Conservation (phyloP, 352 stramenopile species). For the Globisporangium echinulatum region DNA sequence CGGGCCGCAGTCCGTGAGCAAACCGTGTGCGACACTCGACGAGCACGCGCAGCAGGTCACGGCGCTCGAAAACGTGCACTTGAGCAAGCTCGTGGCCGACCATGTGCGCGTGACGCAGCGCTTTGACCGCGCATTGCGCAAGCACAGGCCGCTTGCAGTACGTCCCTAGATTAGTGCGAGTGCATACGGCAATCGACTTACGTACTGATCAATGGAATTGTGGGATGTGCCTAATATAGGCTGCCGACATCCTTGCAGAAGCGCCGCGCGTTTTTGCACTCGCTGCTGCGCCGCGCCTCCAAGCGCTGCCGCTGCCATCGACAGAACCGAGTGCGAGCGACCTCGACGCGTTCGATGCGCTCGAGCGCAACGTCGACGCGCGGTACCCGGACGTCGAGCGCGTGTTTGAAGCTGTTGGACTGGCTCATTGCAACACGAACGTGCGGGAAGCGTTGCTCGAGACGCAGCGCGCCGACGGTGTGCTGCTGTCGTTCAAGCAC, state of each 20-base stretch:
- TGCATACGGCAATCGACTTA: not conserved
- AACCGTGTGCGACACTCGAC: not conserved
- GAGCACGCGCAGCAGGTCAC: not conserved
- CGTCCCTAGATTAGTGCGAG: not conserved
- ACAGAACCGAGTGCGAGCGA: not conserved
- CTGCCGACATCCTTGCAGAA: not conserved
- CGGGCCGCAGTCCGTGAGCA: too few species aligned
- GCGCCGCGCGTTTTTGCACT: not conserved
- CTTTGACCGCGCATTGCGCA: conserved; percentile 16
- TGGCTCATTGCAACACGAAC: not conserved
- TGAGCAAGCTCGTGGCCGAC: conserved; percentile 24
- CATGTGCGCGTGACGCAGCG: conserved; percentile 18
- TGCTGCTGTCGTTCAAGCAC: conserved; percentile 8
- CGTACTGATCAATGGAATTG: not conserved
- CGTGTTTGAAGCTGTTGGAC: conserved; percentile 2
- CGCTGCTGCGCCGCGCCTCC: not conserved
- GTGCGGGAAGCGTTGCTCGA: conserved; percentile 2
- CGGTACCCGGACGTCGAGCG: conserved; percentile 8
- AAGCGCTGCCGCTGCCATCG: not conserved
- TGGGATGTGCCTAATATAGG: not conserved
- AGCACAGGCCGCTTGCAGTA: conserved; percentile 16
- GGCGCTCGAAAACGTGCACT: conserved; percentile 14
- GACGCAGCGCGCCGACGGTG: not conserved
- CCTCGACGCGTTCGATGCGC: not conserved
- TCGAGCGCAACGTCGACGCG: conserved; percentile 1